phyloP scores from a whole-genome alignment of 805 yeast genomes.

The Lipomyces lipofer region DNA sequence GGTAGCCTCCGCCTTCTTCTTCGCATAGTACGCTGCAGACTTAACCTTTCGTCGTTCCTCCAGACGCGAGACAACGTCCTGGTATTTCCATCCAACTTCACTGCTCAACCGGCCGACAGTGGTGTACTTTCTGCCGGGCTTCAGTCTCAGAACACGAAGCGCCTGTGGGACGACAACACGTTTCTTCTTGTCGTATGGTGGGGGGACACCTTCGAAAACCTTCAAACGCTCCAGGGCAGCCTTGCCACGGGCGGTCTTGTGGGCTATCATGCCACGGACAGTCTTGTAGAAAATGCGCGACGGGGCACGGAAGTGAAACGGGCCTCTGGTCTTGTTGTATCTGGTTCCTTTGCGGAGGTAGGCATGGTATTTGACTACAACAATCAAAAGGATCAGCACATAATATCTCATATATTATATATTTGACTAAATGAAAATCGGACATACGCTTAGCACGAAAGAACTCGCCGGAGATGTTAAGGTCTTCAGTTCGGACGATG shows the following conservation, averaged over 20 bases:
- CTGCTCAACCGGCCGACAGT: conserved; percentile 94
- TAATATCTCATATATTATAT: not conserved
- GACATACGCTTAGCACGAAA: conserved; percentile 87
- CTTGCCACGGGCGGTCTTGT: conserved; percentile 99
- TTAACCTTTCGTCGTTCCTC: conserved; percentile 99
- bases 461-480: conserved; percentile 99
- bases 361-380: conserved; percentile 89
- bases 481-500: conserved; percentile 92
- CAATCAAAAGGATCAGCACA: not conserved
- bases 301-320: conserved; percentile 99
- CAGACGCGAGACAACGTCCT: conserved; percentile 92
- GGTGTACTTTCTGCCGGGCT: conserved; percentile 99
- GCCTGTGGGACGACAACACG: conserved; percentile 99
- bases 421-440: not conserved
- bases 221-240: conserved; percentile 99
- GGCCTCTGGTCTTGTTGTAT: conserved; percentile 98
- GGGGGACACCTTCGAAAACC: conserved; percentile 99
- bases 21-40: conserved; percentile 98
- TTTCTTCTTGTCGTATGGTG: conserved; percentile 99
- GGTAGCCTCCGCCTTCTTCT: conserved; percentile 95
- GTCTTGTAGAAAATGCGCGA: conserved; percentile 99
- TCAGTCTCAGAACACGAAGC: conserved; percentile 96
- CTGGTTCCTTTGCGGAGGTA: conserved; percentile 99
- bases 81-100: conserved; percentile 99
- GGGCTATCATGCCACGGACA: conserved; percentile 98